Evolutionary conservation across 306 rosid genomes (phyloP).

Genomic region (Vigna unguiculata): DNA sequence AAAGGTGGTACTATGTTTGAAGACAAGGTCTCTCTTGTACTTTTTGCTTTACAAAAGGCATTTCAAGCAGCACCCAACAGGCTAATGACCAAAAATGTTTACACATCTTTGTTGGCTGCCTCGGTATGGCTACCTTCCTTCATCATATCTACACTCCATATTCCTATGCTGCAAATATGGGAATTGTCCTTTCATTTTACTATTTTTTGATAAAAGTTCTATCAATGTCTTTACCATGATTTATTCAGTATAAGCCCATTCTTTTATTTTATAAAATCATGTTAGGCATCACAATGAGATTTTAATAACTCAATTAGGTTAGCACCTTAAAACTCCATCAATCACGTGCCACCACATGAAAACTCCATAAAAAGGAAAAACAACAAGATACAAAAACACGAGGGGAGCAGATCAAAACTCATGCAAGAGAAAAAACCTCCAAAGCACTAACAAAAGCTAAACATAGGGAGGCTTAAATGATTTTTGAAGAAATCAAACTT

Average conservation of each 20-base stretch:
- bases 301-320: no score
- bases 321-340: no score
- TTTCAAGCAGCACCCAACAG: conserved; percentile 95
- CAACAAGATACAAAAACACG: no score
- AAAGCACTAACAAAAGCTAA: no score
- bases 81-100: conserved; percentile 88
- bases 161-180: conserved; percentile 9
- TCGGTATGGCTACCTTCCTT: conserved; percentile 75
- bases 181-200: background rate
- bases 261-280: background rate
- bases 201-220: background rate
- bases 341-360: no score
- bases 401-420: no score
- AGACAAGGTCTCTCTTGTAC: conserved; percentile 93
- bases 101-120: conserved; percentile 90
- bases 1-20: conserved; percentile 92
- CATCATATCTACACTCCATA: conserved; percentile 13
- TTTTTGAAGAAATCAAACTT: no score
- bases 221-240: conserved; percentile 33
- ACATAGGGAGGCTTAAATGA: no score
- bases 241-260: conserved; percentile 16
- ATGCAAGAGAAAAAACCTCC: no score
- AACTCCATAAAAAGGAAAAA: no score
- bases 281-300: no score
- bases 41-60: conserved; percentile 91